Conservation (phyloP, 805 yeast genomes). For the Grigorovia yakushimaensis region DNA sequence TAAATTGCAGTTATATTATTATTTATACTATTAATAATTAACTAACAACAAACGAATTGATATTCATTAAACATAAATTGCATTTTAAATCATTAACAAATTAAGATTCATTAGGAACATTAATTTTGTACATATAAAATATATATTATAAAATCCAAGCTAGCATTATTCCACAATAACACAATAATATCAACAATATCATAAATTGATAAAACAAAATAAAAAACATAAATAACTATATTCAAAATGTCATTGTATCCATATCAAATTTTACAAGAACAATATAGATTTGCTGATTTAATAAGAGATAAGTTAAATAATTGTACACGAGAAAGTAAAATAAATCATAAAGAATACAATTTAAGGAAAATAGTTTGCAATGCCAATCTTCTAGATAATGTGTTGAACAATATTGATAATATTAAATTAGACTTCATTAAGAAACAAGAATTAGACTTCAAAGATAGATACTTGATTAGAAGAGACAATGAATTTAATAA, state of each 20-base stretch:
- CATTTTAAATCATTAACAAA: neutral
- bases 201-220: no score
- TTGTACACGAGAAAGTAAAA: conserved; percentile 13
- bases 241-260: neutral
- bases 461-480: neutral
- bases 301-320: conserved; percentile 14
- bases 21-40: no score
- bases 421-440: conserved; percentile 2
- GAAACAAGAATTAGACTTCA: neutral
- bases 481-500: neutral
- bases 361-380: conserved; percentile 25
- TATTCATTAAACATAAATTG: neutral
- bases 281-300: conserved; percentile 11
- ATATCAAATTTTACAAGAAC: conserved; percentile 2
- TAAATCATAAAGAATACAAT: conserved; percentile 14
- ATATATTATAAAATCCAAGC: no score
- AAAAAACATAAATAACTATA: no score
- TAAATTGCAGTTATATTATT: no score
- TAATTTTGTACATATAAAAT: no score
- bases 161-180: no score
- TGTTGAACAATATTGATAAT: conserved; percentile 16
- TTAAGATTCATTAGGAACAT: no score
- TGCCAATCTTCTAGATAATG: conserved; percentile 23
- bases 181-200: no score
- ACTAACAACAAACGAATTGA: neutral